Evolutionary conservation across 73 alveolate species (phyloP).

Genomic region (Tetrahymena thermophila): DNA sequence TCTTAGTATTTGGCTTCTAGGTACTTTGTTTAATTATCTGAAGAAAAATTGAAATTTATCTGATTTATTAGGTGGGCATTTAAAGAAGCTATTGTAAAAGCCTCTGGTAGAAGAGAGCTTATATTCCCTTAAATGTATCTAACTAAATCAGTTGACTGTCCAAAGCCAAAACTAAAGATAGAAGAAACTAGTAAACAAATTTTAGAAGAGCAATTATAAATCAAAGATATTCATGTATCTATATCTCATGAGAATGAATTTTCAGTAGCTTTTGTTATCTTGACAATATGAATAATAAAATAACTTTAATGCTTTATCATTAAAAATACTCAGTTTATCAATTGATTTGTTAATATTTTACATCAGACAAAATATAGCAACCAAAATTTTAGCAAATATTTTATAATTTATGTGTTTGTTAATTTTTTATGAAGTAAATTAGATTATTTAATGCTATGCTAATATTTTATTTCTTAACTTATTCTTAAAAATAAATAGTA

Average conservation of each 20-base stretch:
- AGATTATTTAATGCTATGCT: too few species aligned
- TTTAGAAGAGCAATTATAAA: constrained; percentile 13
- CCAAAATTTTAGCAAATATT: too few species aligned
- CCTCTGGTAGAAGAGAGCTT: constrained; percentile 39
- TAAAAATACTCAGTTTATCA: too few species aligned
- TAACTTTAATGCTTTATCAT: neutral
- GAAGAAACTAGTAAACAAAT: constrained; percentile 17
- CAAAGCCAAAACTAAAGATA: neutral
- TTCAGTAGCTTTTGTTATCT: constrained; percentile 51
- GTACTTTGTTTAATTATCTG: neutral
- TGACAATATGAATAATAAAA: neutral
- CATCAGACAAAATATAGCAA: too few species aligned
- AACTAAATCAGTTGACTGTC: neutral
- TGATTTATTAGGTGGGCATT: constrained; percentile 59
- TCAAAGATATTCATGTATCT: constrained; percentile 4
- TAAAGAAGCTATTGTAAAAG: constrained; percentile 69
- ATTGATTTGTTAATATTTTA: too few species aligned
- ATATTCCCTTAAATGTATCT: constrained; percentile 44
- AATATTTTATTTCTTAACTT: too few species aligned
- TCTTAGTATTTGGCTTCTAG: neutral
- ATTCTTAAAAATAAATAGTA: too few species aligned
- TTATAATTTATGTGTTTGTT: too few species aligned
- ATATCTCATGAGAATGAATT: constrained; percentile 53
- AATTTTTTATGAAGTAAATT: too few species aligned
- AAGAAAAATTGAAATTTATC: neutral